Evolutionary conservation across 805 yeast genomes (phyloP), one percentile per base, ranked within the genome.

Genomic region (Sugiyamaella marilandica): DNA sequence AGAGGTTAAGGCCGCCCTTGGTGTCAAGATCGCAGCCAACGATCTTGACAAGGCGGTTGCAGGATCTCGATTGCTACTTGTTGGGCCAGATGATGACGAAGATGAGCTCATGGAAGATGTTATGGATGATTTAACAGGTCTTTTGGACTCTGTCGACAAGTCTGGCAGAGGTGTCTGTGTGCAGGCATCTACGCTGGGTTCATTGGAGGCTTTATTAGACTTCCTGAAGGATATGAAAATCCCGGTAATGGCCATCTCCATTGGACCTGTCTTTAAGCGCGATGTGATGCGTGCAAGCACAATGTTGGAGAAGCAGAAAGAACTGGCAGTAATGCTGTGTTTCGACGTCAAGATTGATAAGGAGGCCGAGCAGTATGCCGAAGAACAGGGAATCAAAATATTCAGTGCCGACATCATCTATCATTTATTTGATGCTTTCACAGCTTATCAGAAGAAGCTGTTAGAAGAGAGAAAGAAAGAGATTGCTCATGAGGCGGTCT

Each of bases 21-120:
- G 99, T 81, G 97, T 94, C 53, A 91, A 94, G 79, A 89, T 94
- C 69, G 95, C 98, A 52, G 99, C 99, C 39, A 88, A 88, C 68
- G 99, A 94, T 68, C 81, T 94, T 62, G 99, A 94, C 66, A 92
- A 94, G 74, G 99, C 99, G 10, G 97, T 94, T 67, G 97, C 99
- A 45, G 99, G 99, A 74, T 94, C 99, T 21, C 81, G 99, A 69
- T 77, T 94, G 70, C 74, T 94, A 58, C 92, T 92, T 63, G 97
- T 91, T 59, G 96, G 96, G 43, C 95, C 91, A 59, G 97, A 88
- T 55, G 99, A 94, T 62, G 98, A 94, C 62, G 99, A 94, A 74
- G 99, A 94, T 56, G 98, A 92, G 54, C 66, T 94, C 64, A 85
- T 87, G 95, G 98, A 94, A 69, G 97, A 92, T 54, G 97, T 94